A percentile compares a stretch with the other conserved stretches of the same genome.
Evolutionary conservation across 768 basidiomycete genomes (phyloP).

Genomic region (Scleroderma citrinum): DNA sequence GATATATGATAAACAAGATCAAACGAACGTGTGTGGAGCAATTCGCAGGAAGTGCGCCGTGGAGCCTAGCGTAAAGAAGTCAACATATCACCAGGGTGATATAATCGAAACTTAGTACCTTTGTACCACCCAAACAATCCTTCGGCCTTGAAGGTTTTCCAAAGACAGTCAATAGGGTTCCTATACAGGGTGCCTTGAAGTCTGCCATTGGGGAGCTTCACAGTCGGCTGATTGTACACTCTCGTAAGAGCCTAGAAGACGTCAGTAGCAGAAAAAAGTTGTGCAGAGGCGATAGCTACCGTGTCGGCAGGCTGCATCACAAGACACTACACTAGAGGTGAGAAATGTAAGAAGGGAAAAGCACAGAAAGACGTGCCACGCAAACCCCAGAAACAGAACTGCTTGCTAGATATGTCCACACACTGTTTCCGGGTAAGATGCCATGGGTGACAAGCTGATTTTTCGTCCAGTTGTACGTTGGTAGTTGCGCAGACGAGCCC

Average conservation of each 20-base stretch:
- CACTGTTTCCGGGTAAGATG: conserved; percentile 67
- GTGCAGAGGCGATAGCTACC: conserved; percentile 36
- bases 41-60: conserved; percentile 92
- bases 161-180: conserved; percentile 92
- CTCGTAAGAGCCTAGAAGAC: conserved; percentile 69
- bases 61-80: conserved; percentile 48
- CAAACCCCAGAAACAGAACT: conserved; percentile 87
- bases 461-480: conserved; percentile 94
- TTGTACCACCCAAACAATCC: conserved; percentile 96
- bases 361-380: conserved; percentile 56
- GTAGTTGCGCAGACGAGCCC: conserved; percentile 94
- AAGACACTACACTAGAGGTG: conserved; percentile 48
- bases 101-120: conserved; percentile 37
- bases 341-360: not conserved
- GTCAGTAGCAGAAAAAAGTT: not conserved
- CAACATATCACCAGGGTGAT: not conserved
- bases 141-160: conserved; percentile 91
- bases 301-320: conserved; percentile 96
- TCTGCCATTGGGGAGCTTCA: conserved; percentile 61
- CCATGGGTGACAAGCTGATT: conserved; percentile 63
- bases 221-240: conserved; percentile 94
- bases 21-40: conserved; percentile 80
- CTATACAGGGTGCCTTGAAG: conserved; percentile 74
- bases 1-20: not conserved
- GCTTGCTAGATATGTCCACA: conserved; percentile 84